Evolutionary conservation across 257 asterid genomes (phyloP).

Genomic region (Rauvolfia tetraphylla): DNA sequence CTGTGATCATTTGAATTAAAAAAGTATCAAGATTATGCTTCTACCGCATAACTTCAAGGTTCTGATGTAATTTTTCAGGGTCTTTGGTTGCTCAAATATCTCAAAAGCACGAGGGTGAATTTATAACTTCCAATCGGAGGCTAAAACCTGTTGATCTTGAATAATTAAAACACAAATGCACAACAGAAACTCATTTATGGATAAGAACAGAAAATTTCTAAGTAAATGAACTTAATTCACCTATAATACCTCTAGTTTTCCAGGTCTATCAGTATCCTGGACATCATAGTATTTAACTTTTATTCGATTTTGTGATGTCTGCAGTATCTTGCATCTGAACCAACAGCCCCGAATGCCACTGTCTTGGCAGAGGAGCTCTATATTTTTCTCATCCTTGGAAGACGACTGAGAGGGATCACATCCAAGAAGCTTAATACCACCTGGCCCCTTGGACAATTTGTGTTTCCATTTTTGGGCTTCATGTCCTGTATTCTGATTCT

Average conservation of each 20-base stretch:
- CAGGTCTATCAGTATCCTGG: constrained; percentile 24
- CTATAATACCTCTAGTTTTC: constrained; percentile 46
- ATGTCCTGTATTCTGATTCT: constrained; percentile 14
- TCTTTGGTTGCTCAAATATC: not conserved
- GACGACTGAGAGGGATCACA: constrained; percentile 15
- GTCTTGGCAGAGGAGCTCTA: constrained; percentile 59
- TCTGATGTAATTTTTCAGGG: not conserved
- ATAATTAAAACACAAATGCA: not conserved
- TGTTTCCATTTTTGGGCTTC: constrained; percentile 27
- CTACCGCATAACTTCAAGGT: not conserved
- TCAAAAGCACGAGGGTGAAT: not conserved
- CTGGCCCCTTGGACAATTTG: constrained; percentile 16
- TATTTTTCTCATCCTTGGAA: constrained; percentile 17
- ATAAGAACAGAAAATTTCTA: not conserved
- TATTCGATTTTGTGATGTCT: constrained; percentile 20
- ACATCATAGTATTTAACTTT: constrained; percentile 52
- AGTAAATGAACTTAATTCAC: not conserved
- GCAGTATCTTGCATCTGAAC: constrained; percentile 53
- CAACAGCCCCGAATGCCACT: constrained; percentile 67
- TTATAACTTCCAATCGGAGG: not conserved
- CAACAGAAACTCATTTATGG: not conserved
- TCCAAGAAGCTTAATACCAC: constrained; percentile 14
- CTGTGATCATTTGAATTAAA: not conserved
- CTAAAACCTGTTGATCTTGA: not conserved
- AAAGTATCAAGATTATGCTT: not conserved